phyloP scores from a whole-genome alignment of 2,329 filamentous ascomycete species.

The Fusarium nygamai region DNA sequence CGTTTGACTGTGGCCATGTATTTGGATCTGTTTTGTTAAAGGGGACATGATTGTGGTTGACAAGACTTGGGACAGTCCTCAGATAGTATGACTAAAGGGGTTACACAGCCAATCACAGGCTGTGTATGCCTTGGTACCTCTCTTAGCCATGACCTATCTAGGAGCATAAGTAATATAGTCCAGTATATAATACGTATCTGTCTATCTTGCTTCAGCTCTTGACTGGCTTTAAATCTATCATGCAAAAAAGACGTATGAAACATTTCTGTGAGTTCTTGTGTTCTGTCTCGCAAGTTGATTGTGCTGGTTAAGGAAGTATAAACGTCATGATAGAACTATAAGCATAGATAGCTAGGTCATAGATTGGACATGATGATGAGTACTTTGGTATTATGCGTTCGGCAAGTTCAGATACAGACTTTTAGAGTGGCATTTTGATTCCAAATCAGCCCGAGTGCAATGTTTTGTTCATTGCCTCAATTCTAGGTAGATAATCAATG shows the following conservation, averaged over 20 bases:
- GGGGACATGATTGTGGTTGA: neutral
- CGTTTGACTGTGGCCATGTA: neutral
- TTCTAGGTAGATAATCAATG: neutral
- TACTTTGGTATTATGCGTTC: neutral
- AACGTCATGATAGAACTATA: neutral
- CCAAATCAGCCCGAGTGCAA: neutral
- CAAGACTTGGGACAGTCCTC: neutral
- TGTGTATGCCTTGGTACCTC: neutral
- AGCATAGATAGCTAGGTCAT: neutral
- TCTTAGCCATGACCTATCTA: neutral
- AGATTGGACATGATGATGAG: neutral
- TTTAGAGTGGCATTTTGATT: neutral
- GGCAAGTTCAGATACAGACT: neutral
- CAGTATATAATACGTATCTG: neutral
- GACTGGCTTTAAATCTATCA: neutral
- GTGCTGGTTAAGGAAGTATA: neutral
- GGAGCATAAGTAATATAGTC: neutral
- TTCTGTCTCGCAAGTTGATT: neutral
- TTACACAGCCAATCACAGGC: constrained; percentile 6
- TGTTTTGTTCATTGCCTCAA: neutral
- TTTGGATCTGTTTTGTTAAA: neutral
- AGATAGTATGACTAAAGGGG: neutral
- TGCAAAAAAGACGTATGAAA: too few relatives aligned
- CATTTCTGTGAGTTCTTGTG: neutral
- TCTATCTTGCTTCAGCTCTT: neutral